Conservation (phyloP, 768 basidiomycete genomes). For the Hygrophorus russula region DNA sequence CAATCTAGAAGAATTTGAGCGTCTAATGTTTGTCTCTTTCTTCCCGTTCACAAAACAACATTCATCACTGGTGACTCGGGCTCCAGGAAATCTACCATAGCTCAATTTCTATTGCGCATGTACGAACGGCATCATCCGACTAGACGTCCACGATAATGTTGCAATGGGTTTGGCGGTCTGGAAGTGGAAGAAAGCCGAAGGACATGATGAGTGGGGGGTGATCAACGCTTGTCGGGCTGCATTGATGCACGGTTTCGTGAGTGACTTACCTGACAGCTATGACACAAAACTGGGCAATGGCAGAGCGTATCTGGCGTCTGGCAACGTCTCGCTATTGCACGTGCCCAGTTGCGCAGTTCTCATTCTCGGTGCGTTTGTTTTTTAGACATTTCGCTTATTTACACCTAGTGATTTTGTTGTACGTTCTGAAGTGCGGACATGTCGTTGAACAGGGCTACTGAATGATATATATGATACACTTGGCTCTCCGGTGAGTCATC, state of each 20-base stretch:
- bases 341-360: too few species aligned
- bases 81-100: constrained; percentile 87
- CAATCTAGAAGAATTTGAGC: too few species aligned
- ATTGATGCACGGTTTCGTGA: constrained; percentile 79
- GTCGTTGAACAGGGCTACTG: too few species aligned
- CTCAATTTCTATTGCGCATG: constrained; percentile 69
- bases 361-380: too few species aligned
- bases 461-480: too few species aligned
- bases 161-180: constrained; percentile 41
- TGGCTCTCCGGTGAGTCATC: too few species aligned
- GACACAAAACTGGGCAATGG: constrained; percentile 69
- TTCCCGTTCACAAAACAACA: constrained; percentile 71
- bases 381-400: too few species aligned
- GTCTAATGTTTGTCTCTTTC: constrained; percentile 52
- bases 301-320: constrained; percentile 64
- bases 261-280: constrained; percentile 75
- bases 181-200: constrained; percentile 43
- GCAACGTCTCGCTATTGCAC: too few species aligned
- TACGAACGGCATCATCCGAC: constrained; percentile 64
- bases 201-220: constrained; percentile 60
- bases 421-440: too few species aligned
- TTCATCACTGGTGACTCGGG: constrained; percentile 90
- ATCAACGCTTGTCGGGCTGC: constrained; percentile 75
- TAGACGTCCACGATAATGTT: constrained; percentile 90
- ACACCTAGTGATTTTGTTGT: too few species aligned